Evolutionary conservation across 768 basidiomycete species (phyloP).

Genomic region (Tubosaeta brunneosetosa): DNA sequence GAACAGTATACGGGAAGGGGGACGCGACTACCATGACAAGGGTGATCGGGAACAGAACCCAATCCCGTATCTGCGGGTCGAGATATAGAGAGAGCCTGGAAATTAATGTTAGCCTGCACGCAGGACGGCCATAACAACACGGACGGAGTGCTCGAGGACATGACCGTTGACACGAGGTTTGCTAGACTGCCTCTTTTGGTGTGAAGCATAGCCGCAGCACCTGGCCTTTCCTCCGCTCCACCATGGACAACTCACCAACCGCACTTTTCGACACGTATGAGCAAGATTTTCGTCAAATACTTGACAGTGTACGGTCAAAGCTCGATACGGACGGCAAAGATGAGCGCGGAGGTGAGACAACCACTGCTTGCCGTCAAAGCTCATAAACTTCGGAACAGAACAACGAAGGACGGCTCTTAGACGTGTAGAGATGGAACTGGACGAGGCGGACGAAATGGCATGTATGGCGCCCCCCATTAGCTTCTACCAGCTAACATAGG

Average conservation of each 20-base stretch:
- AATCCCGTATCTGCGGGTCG: constrained; percentile 93
- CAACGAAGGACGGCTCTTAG: constrained; percentile 75
- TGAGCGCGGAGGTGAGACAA: constrained; percentile 62
- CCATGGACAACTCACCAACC: constrained; percentile 80
- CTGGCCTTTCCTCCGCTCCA: constrained; percentile 8
- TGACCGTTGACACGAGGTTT: constrained; percentile 21
- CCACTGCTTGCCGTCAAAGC: not conserved
- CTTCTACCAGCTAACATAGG: constrained; percentile 2
- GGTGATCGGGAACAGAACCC: constrained; percentile 94
- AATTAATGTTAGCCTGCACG: constrained; percentile 7
- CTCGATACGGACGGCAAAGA: constrained; percentile 67
- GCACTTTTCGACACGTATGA: constrained; percentile 90
- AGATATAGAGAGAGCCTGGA: constrained; percentile 59
- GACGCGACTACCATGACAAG: constrained; percentile 78
- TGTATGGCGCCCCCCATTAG: constrained; percentile 16
- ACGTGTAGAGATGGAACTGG: constrained; percentile 89
- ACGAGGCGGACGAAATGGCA: constrained; percentile 98
- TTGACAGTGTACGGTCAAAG: constrained; percentile 69
- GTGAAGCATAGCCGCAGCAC: constrained; percentile 14
- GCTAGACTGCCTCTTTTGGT: constrained; percentile 24
- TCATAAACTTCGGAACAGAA: constrained; percentile 43
- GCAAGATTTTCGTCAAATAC: constrained; percentile 83
- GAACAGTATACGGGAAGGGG: not conserved
- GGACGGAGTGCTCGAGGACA: constrained; percentile 34
- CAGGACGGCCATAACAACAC: constrained; percentile 8